phyloP scores from a whole-genome alignment of 495 filamentous ascomycete genomes.

The Hyaloscypha variabilis region DNA sequence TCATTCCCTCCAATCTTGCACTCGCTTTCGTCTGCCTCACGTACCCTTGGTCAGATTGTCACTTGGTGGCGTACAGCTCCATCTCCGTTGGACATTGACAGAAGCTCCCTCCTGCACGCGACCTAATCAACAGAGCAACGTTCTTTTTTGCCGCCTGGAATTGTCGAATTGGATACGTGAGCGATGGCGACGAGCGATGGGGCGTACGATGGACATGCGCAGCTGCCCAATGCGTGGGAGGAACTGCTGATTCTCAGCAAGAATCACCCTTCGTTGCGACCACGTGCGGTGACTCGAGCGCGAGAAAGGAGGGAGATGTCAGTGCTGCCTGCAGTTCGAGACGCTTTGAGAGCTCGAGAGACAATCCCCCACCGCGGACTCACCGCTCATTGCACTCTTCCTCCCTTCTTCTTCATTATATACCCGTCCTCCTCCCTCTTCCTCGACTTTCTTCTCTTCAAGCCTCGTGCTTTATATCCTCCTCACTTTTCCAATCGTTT shows the following conservation, averaged over 20 bases:
- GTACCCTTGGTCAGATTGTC: neutral
- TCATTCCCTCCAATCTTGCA: neutral
- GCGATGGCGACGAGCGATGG: neutral
- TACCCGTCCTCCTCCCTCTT: neutral
- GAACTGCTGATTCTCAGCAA: no score
- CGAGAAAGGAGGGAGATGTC: neutral
- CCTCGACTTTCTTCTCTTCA: neutral
- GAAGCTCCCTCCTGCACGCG: no score
- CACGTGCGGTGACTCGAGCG: conserved; percentile 1
- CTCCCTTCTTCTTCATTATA: no score
- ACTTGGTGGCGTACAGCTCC: neutral
- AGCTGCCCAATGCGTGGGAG: conserved; percentile 16
- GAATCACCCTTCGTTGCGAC: neutral
- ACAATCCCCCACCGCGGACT: neutral
- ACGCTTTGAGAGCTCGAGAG: neutral
- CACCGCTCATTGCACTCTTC: conserved; percentile 5
- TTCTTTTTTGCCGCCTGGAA: no score
- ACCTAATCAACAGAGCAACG: no score
- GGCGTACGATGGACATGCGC: neutral
- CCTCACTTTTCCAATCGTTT: neutral
- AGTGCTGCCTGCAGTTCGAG: neutral
- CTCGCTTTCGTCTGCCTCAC: no score
- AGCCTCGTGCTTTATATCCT: conserved; percentile 17
- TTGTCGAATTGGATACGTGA: conserved; percentile 5
- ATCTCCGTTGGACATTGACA: conserved; percentile 6